Conservation (phyloP, 139 green algal genomes). For the Astrephomene gubernaculifera region DNA sequence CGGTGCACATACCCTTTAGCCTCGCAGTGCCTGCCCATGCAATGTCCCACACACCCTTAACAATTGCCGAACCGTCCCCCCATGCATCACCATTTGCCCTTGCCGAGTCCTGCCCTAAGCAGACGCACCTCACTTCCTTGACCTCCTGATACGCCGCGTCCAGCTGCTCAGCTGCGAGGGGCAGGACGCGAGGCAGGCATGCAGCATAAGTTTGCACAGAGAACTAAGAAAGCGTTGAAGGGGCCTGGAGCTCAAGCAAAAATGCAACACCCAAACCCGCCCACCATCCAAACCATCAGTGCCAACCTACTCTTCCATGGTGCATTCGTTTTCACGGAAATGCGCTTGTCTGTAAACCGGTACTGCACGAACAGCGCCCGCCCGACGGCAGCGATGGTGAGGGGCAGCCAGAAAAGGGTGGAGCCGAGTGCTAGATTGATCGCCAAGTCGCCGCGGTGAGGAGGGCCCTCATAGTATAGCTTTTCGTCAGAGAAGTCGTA, state of each 20-base stretch:
- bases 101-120: too few relatives aligned
- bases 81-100: too few relatives aligned
- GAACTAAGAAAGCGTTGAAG: too few relatives aligned
- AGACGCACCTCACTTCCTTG: conserved; percentile 67
- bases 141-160: conserved; percentile 84
- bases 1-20: too few relatives aligned
- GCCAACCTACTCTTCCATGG: conserved; percentile 85
- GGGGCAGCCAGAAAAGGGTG: conserved; percentile 88
- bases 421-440: conserved; percentile 86
- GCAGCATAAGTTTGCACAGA: too few relatives aligned
- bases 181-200: too few relatives aligned
- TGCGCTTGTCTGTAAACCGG: conserved; percentile 87
- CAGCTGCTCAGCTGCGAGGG: conserved; percentile 58
- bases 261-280: background rate
- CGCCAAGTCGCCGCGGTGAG: conserved; percentile 81
- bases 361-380: conserved; percentile 90
- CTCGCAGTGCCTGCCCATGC: too few relatives aligned
- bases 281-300: background rate
- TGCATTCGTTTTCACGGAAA: conserved; percentile 81
- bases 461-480: conserved; percentile 38
- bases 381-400: conserved; percentile 80
- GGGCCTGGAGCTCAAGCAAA: too few relatives aligned
- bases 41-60: too few relatives aligned
- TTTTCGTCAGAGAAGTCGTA: conserved; percentile 30
- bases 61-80: too few relatives aligned